Evolutionary conservation across 1,139 yeast species (phyloP), one percentile per base, ranked within the genome.

Genomic region (Waltiozyma sp.): DNA sequence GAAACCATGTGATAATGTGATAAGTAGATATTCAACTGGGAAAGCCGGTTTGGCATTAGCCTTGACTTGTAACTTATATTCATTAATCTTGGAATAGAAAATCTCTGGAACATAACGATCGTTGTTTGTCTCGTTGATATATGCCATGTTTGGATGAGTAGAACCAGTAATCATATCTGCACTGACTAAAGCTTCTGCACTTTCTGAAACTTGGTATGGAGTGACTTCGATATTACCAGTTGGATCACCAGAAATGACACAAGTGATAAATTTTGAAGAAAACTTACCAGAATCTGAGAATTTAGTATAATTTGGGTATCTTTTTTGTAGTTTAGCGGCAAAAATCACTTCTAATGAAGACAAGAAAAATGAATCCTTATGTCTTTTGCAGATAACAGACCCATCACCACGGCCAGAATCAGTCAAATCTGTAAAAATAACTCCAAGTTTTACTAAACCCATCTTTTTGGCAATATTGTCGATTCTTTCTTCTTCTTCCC

Each of bases 41-140:
- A 93, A 88, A 7, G 95, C 87, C 0, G 98, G 97, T 57, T 85
- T 86, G 14, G 97, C 98, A 56, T 86, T 84, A 38, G 79, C 77
- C 57, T 87, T 88, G 16, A 91, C 94, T 41, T 87, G 80, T 24
- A 88, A 68, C 8, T 88, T 87, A 62, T 91, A 93, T 61, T 93
- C 96, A 59, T 93, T 93, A 51, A 78, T 73, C 59, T 77, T 80
- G 62, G 80, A 77, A 68, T 82, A 93, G 56, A 86, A 84, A 19
- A 93, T 84, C 51, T 93, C 99, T 0, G 99, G 98, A 11, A 93
- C 97, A 55, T 89, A 91, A 47, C 96, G 72, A 14, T 70, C 72
- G 26, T 73, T 72, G 38, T 75, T 75, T 14, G 86, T 80, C 38
- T 77, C 81, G 56, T 86, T 84, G 48, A 93, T 80, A 55, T 80